Base-by-base conservation (phyloP, 441 rosid species). In the Erysimum pusillum region DNA sequence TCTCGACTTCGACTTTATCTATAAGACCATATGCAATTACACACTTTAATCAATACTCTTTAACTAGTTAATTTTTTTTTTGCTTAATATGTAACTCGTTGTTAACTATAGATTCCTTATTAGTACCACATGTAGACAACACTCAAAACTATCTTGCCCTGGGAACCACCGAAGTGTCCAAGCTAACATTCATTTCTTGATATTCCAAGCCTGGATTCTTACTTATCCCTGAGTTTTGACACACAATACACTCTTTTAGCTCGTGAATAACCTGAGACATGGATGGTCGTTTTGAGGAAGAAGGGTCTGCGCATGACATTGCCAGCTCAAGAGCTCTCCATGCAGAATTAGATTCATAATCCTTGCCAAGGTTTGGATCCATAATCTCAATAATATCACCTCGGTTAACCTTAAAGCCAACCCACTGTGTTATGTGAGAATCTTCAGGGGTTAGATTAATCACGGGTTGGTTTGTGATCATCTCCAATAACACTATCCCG, bases 401-500 rank as follows among this genome's bases (percentile, higher is more conserved):
- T 9, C 63, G 25, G 11, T 49, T 38, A 42, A 75, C 14, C 56
- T 60, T 15, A 51, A 7, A 41, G 7, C 46, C 52, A 38, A 75
- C 74, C 74, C 79, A 68, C 11, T 68, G 31, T 13, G 74, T 9
- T 28, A 75, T 75, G 54, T 75, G 62, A 67, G 52, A 9, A 0
- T 2, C 67, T 25, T 39, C 15, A 13, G 0, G 25, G 52, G 39
- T 11, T 45, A 45, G 51, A 5, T 74, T 28, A 74, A 67, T 67
- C 54, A 75, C 79, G 2, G 79, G 56, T 75, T 75, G 68, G 56
- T 75, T 75, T 51, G 79, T 75, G 54, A 75, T 67, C 4, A 75
- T 39, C 25, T 67, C 79, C 46, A 75, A n/a, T 41, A 75, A 31
- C 41, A 75, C 79, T 2, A 68, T 41, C 10, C 74, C 79, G 4